These are phyloP conservation scores for Phascolomyces articulosus DNA, from an alignment of 371 early-diverging fungal species.

Conservation along the genomic window DNA sequence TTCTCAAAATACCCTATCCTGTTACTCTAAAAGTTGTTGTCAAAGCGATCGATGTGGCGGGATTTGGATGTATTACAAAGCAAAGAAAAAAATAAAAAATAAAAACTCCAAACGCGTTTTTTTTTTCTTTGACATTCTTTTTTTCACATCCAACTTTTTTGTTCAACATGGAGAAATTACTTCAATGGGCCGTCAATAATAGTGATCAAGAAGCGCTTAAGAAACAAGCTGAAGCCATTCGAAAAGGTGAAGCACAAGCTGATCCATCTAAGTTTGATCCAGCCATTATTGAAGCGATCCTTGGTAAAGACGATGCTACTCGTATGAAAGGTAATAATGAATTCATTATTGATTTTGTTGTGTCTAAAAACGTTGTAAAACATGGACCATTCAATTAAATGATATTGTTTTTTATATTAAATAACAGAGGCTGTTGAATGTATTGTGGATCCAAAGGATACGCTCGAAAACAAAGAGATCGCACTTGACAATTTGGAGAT, in stretches of 20 bases:
- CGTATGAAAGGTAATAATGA: conserved; percentile 73
- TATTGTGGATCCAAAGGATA: conserved; percentile 58
- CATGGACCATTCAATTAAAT: too few relatives aligned
- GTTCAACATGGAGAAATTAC: conserved; percentile 69
- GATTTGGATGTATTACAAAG: too few relatives aligned
- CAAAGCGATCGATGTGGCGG: too few relatives aligned
- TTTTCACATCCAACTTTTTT: neutral
- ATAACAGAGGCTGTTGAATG: conserved; percentile 73
- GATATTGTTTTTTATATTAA: too few relatives aligned
- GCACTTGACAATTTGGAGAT: conserved; percentile 94
- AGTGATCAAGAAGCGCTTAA: conserved; percentile 61
- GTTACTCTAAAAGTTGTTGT: too few relatives aligned
- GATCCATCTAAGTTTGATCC: conserved; percentile 67
- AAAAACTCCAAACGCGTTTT: too few relatives aligned
- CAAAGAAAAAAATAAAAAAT: neutral
- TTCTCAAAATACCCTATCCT: too few relatives aligned
- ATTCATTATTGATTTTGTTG: neutral
- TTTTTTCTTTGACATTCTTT: too few relatives aligned
- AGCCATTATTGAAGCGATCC: conserved; percentile 84
- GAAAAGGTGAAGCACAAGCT: conserved; percentile 33
- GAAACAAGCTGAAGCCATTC: conserved; percentile 69
- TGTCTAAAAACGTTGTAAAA: too few relatives aligned
- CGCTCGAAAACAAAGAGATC: conserved; percentile 70
- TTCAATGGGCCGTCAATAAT: conserved; percentile 90
- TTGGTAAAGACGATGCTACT: conserved; percentile 90